Conservation (phyloP, 139 green algal genomes). For the Dunaliella sp. region DNA sequence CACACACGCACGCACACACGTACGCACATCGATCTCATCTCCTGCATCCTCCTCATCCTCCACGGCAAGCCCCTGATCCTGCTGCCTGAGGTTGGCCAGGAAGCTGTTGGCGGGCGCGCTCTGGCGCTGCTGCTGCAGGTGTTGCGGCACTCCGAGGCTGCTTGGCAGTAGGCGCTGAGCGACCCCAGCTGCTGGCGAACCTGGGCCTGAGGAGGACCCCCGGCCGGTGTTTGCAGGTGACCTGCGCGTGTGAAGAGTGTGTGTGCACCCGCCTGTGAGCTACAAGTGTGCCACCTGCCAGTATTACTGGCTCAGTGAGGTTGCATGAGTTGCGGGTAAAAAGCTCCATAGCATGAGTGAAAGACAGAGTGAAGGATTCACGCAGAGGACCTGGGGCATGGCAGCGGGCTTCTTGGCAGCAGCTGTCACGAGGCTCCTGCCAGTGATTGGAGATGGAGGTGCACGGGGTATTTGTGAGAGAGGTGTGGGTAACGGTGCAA, state of each 20-base stretch:
- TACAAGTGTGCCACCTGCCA: no score
- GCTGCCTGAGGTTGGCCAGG: neutral
- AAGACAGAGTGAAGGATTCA: no score
- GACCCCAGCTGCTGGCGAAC: neutral
- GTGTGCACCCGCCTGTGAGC: neutral
- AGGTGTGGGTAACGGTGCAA: no score
- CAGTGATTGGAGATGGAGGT: no score
- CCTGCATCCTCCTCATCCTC: neutral
- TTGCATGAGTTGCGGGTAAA: no score
- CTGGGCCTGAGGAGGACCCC: neutral
- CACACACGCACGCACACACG: no score
- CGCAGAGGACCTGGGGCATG: no score
- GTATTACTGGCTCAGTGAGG: no score
- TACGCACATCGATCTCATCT: neutral
- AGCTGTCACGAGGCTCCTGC: no score
- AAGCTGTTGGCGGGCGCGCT: neutral
- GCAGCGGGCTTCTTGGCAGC: no score
- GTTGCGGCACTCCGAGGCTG: neutral
- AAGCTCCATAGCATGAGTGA: no score
- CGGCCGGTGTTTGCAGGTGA: neutral
- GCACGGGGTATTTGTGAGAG: no score
- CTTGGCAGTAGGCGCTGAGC: neutral
- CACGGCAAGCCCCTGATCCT: neutral
- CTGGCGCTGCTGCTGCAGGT: neutral
- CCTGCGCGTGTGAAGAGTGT: neutral